phyloP scores from a whole-genome alignment of 192 early-diverging fungal species.

The Coemansia sp. region DNA sequence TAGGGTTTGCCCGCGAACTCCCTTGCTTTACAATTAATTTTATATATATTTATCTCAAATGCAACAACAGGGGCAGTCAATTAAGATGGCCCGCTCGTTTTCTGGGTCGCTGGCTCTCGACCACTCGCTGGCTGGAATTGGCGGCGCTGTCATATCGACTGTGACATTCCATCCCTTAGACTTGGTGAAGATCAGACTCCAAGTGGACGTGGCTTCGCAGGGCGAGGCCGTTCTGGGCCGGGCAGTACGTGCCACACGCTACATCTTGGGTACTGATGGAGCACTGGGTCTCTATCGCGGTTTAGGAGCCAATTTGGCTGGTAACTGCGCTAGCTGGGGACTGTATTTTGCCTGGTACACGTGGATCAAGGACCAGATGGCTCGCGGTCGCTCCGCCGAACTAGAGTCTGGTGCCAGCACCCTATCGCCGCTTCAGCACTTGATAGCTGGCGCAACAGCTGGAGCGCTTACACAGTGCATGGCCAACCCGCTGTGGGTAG shows the following conservation, averaged over 20 bases:
- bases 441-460: slow-evolving; percentile 78
- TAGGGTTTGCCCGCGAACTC: not conserved
- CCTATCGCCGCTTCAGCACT: slow-evolving; percentile 77
- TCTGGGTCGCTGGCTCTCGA: slow-evolving; percentile 62
- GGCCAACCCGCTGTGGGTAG: slow-evolving; percentile 84
- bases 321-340: slow-evolving; percentile 92
- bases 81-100: slow-evolving; percentile 39
- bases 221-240: slow-evolving; percentile 65
- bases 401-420: slow-evolving; percentile 54
- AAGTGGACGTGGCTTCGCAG: slow-evolving; percentile 68
- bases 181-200: slow-evolving; percentile 89
- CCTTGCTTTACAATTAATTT: not conserved
- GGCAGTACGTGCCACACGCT: slow-evolving; percentile 65
- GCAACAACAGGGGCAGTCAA: slow-evolving; percentile 25
- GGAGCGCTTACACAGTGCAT: slow-evolving; percentile 73
- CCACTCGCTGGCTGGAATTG: slow-evolving; percentile 89
- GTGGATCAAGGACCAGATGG: slow-evolving; percentile 53
- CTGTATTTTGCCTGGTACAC: slow-evolving; percentile 95
- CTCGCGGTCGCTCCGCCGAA: slow-evolving; percentile 47
- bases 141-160: slow-evolving; percentile 84
- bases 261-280: slow-evolving; percentile 65
- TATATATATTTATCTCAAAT: not conserved
- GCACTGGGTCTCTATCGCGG: slow-evolving; percentile 88
- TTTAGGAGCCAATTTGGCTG: slow-evolving; percentile 86
- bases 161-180: slow-evolving; percentile 90